Conservation (phyloP, 179 eudicot genomes). For the Drosera spatulata region DNA sequence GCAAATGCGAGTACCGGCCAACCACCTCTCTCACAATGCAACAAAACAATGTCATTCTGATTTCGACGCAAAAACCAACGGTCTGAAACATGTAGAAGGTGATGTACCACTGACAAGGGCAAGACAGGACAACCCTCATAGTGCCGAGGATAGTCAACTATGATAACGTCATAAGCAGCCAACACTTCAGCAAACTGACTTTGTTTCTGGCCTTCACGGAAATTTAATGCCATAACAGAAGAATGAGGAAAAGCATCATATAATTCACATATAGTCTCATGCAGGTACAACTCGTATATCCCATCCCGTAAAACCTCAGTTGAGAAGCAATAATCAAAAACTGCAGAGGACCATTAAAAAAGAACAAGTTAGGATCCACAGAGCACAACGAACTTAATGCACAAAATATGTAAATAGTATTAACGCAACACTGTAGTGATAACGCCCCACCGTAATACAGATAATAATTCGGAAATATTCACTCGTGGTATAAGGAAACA, state of each 20-base stretch:
- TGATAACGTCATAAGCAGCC: constrained; percentile 83
- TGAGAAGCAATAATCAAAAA: constrained; percentile 95
- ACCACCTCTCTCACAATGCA: constrained; percentile 96
- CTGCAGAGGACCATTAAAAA: constrained; percentile 37
- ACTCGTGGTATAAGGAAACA: too few species aligned
- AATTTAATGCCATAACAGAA: constrained; percentile 89
- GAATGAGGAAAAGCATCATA: constrained; percentile 79
- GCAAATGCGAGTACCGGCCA: constrained; percentile 84
- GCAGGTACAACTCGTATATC: constrained; percentile 81
- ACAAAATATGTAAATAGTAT: too few species aligned
- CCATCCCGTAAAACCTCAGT: constrained; percentile 91
- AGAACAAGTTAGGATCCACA: constrained; percentile 4
- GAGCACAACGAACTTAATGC: background rate
- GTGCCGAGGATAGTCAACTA: constrained; percentile 91
- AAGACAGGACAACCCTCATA: constrained; percentile 88
- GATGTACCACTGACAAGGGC: constrained; percentile 72
- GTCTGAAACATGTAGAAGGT: constrained; percentile 75
- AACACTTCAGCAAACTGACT: constrained; percentile 83
- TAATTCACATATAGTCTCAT: constrained; percentile 68
- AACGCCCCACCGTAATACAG: too few species aligned
- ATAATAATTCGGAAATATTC: too few species aligned
- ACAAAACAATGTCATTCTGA: constrained; percentile 73
- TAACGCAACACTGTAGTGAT: too few species aligned
- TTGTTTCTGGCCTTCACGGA: constrained; percentile 88
- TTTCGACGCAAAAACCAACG: constrained; percentile 69